Conservation (phyloP, 352 stramenopile genomes). For the Pythium scleroteichum region DNA sequence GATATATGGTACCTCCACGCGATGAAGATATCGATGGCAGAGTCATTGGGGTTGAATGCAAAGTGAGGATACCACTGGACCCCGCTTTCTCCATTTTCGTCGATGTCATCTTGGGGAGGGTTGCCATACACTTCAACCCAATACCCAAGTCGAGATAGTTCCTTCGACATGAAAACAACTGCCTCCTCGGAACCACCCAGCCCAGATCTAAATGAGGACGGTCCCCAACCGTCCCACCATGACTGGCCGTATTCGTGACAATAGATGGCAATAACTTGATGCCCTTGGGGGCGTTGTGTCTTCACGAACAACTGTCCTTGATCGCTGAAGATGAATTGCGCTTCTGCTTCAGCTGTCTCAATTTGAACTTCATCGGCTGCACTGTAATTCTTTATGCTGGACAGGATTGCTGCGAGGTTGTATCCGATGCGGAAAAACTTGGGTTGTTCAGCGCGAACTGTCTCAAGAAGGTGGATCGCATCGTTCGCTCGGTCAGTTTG, state of each 20-base stretch:
- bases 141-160: conserved; percentile 81
- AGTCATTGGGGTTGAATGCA: conserved; percentile 62
- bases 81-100: conserved; percentile 31
- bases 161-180: conserved; percentile 83
- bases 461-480: conserved; percentile 41
- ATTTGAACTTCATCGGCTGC: conserved; percentile 37
- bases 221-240: conserved; percentile 90
- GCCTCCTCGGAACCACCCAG: conserved; percentile 92
- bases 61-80: conserved; percentile 80
- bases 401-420: conserved; percentile 55
- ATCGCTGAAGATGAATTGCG: conserved; percentile 29
- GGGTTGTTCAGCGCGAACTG: conserved; percentile 23
- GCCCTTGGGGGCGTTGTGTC: conserved; percentile 26
- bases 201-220: conserved; percentile 61
- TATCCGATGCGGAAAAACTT: conserved; percentile 44
- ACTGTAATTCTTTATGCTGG: conserved; percentile 27
- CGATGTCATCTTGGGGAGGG: conserved; percentile 36
- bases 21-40: conserved; percentile 83
- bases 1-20: conserved; percentile 91
- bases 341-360: conserved; percentile 37
- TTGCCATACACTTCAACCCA: conserved; percentile 88
- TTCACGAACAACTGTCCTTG: conserved; percentile 35
- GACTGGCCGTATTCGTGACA: conserved; percentile 91
- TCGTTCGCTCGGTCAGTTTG: conserved; percentile 24
- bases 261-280: conserved; percentile 77